These are phyloP conservation scores for Fragaria ananassa DNA, from an alignment of 306 rosid genomes.

Conservation along the genomic window DNA sequence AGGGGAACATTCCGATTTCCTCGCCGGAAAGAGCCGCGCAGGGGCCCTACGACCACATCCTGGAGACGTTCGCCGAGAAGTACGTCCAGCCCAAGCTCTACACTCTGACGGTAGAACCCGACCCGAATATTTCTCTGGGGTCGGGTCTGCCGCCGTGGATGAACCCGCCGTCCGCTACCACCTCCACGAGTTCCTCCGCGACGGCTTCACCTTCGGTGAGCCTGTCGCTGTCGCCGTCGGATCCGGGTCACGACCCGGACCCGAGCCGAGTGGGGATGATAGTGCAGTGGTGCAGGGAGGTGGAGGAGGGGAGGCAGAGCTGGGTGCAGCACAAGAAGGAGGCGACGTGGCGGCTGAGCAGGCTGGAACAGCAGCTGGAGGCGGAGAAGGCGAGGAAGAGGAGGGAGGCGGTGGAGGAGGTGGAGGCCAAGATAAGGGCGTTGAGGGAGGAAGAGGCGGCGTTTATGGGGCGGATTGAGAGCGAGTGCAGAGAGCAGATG, in stretches of 20 bases:
- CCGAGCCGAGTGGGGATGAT: constrained; percentile 19
- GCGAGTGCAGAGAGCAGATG: constrained; percentile 29
- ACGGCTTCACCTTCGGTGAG: constrained; percentile 43
- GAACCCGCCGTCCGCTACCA: constrained; percentile 19
- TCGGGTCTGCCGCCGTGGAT: constrained; percentile 44
- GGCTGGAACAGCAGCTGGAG: constrained; percentile 52
- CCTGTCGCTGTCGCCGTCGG: constrained; percentile 38
- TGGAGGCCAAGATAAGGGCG: constrained; percentile 30
- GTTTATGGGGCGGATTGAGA: constrained; percentile 31
- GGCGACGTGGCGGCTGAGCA: constrained; percentile 45
- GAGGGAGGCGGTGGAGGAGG: constrained; percentile 44
- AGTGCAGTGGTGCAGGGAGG: constrained; percentile 30
- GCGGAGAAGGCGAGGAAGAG: constrained; percentile 46
- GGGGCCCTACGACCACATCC: constrained; percentile 48
- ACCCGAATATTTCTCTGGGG: constrained; percentile 37
- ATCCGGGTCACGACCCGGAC: constrained; percentile 31
- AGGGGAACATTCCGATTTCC: constrained; percentile 12
- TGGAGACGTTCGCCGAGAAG: constrained; percentile 52
- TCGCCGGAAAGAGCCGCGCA: constrained; percentile 36
- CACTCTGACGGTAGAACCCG: constrained; percentile 22
- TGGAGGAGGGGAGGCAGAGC: constrained; percentile 44
- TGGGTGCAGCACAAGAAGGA: constrained; percentile 46
- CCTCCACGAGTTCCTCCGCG: constrained; percentile 28
- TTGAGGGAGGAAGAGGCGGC: constrained; percentile 39
- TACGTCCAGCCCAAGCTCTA: constrained; percentile 38